Conservation (phyloP, 768 basidiomycete genomes). For the Psilocybe azurescens region DNA sequence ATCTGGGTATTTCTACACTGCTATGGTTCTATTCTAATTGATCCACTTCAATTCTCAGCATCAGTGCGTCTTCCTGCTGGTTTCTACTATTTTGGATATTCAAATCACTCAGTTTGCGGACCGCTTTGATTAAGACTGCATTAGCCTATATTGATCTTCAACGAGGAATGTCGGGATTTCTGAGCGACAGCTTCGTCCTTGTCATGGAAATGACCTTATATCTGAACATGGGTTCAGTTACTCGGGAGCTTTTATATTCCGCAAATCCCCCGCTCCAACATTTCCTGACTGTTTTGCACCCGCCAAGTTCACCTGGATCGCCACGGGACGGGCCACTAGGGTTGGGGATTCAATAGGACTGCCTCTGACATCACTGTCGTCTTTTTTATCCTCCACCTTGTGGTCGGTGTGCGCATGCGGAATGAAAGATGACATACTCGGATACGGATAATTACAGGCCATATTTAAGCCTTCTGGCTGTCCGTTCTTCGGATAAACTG, state of each 20-base stretch:
- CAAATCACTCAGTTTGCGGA: too few species aligned
- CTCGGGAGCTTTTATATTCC: not conserved
- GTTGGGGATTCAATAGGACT: too few species aligned
- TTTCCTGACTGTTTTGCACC: not conserved
- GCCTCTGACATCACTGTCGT: too few species aligned
- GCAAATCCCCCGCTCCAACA: not conserved
- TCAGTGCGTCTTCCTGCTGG: too few species aligned
- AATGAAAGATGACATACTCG: not conserved
- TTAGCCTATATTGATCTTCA: too few species aligned
- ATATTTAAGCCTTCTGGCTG: not conserved
- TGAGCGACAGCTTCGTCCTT: not conserved
- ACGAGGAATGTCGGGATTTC: not conserved
- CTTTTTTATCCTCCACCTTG: too few species aligned
- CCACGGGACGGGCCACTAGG: not conserved
- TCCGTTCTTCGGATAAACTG: constrained; percentile 10
- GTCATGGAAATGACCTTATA: not conserved
- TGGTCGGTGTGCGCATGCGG: not conserved
- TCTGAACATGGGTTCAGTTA: not conserved
- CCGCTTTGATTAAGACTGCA: too few species aligned
- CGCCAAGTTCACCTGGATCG: not conserved
- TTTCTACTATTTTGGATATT: too few species aligned
- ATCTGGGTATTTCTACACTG: not conserved
- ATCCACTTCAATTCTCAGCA: too few species aligned
- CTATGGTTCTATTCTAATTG: not conserved
- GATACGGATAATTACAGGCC: not conserved